A percentile compares a stretch with the other conserved stretches of the same genome.
Conservation (phyloP, 164 flowering plant species). For the Vitis riparia region DNA sequence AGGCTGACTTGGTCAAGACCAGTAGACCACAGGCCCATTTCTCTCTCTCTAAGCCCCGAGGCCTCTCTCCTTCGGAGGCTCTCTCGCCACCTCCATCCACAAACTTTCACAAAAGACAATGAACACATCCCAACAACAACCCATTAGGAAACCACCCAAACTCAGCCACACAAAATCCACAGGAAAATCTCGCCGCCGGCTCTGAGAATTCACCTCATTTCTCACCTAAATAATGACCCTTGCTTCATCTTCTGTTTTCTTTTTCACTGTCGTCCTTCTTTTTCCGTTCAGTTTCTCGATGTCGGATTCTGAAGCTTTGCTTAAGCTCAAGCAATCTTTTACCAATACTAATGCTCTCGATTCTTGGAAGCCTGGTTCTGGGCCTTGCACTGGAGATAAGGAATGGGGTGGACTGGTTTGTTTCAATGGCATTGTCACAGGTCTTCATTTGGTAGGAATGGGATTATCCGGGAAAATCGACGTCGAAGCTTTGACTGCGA, state of each 20-base stretch:
- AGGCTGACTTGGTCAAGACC: conserved; percentile 3
- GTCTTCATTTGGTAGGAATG: conserved; percentile 30
- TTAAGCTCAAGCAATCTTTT: conserved; percentile 30
- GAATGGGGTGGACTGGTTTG: conserved; percentile 38
- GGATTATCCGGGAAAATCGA: conserved; percentile 37
- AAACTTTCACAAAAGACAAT: background rate
- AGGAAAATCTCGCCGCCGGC: background rate
- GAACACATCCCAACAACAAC: background rate
- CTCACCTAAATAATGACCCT: conserved; percentile 25
- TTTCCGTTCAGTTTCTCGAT: conserved; percentile 8
- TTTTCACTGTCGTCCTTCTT: background rate
- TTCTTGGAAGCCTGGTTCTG: conserved; percentile 28
- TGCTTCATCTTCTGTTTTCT: background rate
- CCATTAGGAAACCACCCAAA: background rate
- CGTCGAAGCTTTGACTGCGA: conserved; percentile 19
- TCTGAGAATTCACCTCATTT: background rate
- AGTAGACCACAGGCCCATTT: no score
- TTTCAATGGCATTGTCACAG: conserved; percentile 23
- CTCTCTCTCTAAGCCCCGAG: background rate
- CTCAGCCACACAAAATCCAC: background rate
- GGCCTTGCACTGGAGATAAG: conserved; percentile 17
- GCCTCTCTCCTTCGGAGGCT: conserved; percentile 12
- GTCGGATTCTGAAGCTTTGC: conserved; percentile 30
- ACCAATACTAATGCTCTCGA: conserved; percentile 15
- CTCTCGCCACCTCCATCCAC: background rate